These are phyloP conservation scores for Trypanosoma rangeli DNA, from an alignment of 208 protist genomes.

Conservation along the genomic window DNA sequence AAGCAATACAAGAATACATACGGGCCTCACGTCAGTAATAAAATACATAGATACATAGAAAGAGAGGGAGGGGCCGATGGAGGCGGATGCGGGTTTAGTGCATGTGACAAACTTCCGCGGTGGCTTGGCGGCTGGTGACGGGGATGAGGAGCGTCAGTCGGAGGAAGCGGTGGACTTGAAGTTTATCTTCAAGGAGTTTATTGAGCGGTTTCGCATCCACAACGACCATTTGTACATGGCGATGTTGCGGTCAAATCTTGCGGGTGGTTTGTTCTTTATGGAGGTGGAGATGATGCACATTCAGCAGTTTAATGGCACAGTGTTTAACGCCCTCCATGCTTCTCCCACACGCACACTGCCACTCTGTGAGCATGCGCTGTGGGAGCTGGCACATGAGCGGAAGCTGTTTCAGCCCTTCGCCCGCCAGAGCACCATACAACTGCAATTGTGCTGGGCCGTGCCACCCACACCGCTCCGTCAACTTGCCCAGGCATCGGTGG, in stretches of 20 bases:
- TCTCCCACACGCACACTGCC: slow-evolving; percentile 74
- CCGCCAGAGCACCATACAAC: slow-evolving; percentile 76
- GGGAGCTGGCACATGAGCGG: slow-evolving; percentile 74
- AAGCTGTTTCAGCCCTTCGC: slow-evolving; percentile 63
- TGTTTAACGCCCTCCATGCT: slow-evolving; percentile 72
- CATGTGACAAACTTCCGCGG: slow-evolving; percentile 85
- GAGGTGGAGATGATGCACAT: slow-evolving; percentile 87
- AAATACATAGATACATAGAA: slow-evolving; percentile 4
- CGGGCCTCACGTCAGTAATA: background rate
- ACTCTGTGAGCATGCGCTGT: slow-evolving; percentile 81
- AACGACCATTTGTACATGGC: slow-evolving; percentile 86
- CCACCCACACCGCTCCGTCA: slow-evolving; percentile 77
- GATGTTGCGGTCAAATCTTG: slow-evolving; percentile 84
- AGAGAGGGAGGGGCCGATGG: slow-evolving; percentile 45
- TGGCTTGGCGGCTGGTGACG: slow-evolving; percentile 25
- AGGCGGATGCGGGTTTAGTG: slow-evolving; percentile 71
- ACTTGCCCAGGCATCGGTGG: slow-evolving; percentile 76
- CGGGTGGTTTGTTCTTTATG: slow-evolving; percentile 77
- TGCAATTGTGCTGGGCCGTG: slow-evolving; percentile 89
- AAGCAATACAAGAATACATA: background rate
- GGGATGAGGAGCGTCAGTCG: slow-evolving; percentile 25
- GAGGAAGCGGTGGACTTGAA: slow-evolving; percentile 58
- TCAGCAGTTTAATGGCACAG: slow-evolving; percentile 76
- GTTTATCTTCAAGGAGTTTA: slow-evolving; percentile 75
- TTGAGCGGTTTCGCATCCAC: slow-evolving; percentile 76